Percentiles rank a stretch among this genome's conserved stretches.
These are phyloP conservation scores for Sporothrix inflata DNA, from an alignment of 2,329 filamentous ascomycete genomes.

Conservation along the genomic window DNA sequence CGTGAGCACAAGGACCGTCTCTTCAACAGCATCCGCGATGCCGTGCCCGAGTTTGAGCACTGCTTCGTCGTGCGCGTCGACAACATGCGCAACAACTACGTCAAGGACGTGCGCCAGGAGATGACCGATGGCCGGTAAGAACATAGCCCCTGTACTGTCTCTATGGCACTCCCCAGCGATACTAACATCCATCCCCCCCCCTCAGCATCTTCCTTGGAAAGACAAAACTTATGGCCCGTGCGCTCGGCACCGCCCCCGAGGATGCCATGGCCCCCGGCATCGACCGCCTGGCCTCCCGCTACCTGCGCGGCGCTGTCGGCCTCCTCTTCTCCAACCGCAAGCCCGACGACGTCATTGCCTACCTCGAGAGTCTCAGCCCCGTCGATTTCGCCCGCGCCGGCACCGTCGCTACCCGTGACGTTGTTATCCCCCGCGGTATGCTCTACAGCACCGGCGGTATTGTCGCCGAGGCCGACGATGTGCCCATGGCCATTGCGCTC, in stretches of 20 bases:
- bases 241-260: conserved; percentile 76
- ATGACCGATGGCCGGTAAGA: conserved; percentile 80
- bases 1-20: conserved; percentile 90
- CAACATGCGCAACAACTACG: conserved; percentile 97
- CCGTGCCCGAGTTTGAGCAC: conserved; percentile 81
- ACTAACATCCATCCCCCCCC: neutral
- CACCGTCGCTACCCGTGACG: conserved; percentile 70
- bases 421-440: conserved; percentile 80
- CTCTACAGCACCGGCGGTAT: conserved; percentile 82
- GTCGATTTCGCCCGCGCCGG: conserved; percentile 93
- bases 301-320: conserved; percentile 77
- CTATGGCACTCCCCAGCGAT: neutral
- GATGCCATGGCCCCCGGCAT: conserved; percentile 82
- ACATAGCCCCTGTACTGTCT: neutral
- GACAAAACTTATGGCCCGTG: conserved; percentile 98
- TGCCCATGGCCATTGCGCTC: conserved; percentile 82
- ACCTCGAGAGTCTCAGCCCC: conserved; percentile 72
- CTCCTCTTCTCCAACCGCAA: conserved; percentile 85
- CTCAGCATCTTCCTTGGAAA: conserved; percentile 94
- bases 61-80: conserved; percentile 93
- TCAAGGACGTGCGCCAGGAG: conserved; percentile 87
- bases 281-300: conserved; percentile 62
- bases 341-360: conserved; percentile 64
- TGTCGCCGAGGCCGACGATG: conserved; percentile 77
- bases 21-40: conserved; percentile 84